These are phyloP conservation scores for Lepraria neglecta DNA, from an alignment of 495 filamentous ascomycete species.

Conservation along the genomic window DNA sequence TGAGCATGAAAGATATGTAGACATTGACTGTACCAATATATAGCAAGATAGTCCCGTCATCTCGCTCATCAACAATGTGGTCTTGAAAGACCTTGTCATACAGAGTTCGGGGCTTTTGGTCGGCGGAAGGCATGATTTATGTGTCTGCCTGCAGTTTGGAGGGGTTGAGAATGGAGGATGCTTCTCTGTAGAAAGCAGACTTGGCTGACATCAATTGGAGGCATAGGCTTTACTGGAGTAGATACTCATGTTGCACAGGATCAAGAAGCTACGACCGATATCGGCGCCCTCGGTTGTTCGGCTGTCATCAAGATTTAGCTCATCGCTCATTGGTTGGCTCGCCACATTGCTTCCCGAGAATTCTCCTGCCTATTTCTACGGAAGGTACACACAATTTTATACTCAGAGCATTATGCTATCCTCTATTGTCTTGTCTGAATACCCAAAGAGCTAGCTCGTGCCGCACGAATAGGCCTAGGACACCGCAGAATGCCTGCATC, in stretches of 20 bases:
- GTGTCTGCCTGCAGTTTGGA: background rate
- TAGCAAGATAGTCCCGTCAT: conserved; percentile 83
- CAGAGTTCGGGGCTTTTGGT: conserved; percentile 73
- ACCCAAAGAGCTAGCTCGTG: conserved; percentile 78
- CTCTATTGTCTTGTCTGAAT: conserved; percentile 76
- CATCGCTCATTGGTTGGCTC: background rate
- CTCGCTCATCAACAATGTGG: conserved; percentile 90
- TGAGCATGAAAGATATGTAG: conserved; percentile 21
- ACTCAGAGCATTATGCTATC: conserved; percentile 23
- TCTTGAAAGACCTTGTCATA: conserved; percentile 96
- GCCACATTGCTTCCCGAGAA: too few relatives aligned
- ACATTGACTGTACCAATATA: conserved; percentile 66
- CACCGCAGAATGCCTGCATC: conserved; percentile 65
- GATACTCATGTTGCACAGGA: background rate
- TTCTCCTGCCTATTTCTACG: too few relatives aligned
- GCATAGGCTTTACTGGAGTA: background rate
- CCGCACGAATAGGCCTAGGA: conserved; percentile 77
- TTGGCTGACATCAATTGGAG: background rate
- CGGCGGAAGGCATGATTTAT: conserved; percentile 70
- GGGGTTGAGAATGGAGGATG: conserved; percentile 23
- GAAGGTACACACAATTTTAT: background rate
- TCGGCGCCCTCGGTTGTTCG: conserved; percentile 7
- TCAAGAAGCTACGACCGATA: conserved; percentile 1
- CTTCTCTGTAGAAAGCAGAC: background rate
- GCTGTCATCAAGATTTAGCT: background rate